These are phyloP conservation scores for Botryotinia calthae DNA, from an alignment of 2,329 filamentous ascomycete genomes.

Conservation along the genomic window DNA sequence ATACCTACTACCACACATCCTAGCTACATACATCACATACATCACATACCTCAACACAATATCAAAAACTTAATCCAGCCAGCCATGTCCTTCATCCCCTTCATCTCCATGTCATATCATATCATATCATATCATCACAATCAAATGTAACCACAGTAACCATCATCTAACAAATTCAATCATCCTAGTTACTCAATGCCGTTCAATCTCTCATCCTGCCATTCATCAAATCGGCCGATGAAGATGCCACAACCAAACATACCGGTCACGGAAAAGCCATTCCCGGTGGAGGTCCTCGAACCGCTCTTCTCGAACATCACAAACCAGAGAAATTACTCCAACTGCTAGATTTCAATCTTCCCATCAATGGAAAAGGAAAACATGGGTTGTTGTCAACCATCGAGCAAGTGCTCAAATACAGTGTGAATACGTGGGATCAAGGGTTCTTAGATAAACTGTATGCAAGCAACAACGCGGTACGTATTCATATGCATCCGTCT, in stretches of 20 bases:
- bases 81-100: background rate
- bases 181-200: conserved; percentile 61
- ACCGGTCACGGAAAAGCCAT: conserved; percentile 49
- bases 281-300: conserved; percentile 44
- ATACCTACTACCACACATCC: background rate
- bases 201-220: conserved; percentile 67
- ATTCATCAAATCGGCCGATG: conserved; percentile 69
- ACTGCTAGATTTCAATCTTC: conserved; percentile 58
- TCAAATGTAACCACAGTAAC: background rate
- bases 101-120: background rate
- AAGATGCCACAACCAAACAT: conserved; percentile 54
- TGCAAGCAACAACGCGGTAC: conserved; percentile 77
- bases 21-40: background rate
- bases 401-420: conserved; percentile 71
- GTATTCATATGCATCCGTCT: conserved; percentile 32
- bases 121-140: background rate
- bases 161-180: conserved; percentile 23
- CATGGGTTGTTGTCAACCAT: conserved; percentile 72
- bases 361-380: conserved; percentile 59
- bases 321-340: conserved; percentile 56
- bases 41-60: background rate
- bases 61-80: background rate
- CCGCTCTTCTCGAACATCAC: conserved; percentile 62
- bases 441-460: conserved; percentile 96
- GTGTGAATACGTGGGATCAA: conserved; percentile 98